Conservation (phyloP, 352 stramenopile species). For the Globisporangium uncinulatum region DNA sequence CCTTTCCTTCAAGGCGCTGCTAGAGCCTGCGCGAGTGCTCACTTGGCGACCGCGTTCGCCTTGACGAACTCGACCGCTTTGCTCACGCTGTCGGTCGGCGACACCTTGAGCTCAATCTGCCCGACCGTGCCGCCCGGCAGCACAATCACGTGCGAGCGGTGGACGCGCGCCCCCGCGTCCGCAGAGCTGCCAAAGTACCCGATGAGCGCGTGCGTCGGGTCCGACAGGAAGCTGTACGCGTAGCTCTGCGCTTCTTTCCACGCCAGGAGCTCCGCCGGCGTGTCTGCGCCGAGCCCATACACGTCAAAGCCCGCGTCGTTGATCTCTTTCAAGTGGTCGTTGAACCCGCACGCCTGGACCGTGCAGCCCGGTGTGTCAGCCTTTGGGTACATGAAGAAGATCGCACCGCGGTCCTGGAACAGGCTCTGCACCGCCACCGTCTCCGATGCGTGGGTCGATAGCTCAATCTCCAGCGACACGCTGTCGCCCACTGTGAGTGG, state of each 20-base stretch:
- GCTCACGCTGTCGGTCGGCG: constrained; percentile 74
- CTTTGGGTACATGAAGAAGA: constrained; percentile 89
- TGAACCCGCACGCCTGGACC: constrained; percentile 79
- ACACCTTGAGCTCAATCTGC: constrained; percentile 66
- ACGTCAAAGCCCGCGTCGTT: constrained; percentile 73
- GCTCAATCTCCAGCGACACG: constrained; percentile 52
- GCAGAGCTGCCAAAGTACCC: constrained; percentile 73
- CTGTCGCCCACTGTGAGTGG: constrained; percentile 39
- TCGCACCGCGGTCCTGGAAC: constrained; percentile 63
- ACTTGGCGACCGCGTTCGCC: constrained; percentile 11
- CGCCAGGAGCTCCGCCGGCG: constrained; percentile 50
- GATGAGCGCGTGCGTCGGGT: constrained; percentile 75
- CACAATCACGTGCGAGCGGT: constrained; percentile 84
- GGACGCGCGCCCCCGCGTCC: constrained; percentile 48
- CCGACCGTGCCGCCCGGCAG: constrained; percentile 67
- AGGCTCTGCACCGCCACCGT: constrained; percentile 62
- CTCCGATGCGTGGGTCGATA: constrained; percentile 58
- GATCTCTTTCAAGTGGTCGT: constrained; percentile 75
- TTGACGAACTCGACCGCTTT: constrained; percentile 66
- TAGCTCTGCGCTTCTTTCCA: constrained; percentile 83
- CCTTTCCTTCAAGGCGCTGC: background rate
- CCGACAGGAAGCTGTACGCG: constrained; percentile 75
- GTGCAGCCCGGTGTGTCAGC: constrained; percentile 82
- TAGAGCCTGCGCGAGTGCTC: background rate
- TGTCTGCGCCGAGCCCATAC: constrained; percentile 73